These are phyloP conservation scores for Waitea zeae DNA, from an alignment of 1,284 basidiomycete species.

Conservation along the genomic window DNA sequence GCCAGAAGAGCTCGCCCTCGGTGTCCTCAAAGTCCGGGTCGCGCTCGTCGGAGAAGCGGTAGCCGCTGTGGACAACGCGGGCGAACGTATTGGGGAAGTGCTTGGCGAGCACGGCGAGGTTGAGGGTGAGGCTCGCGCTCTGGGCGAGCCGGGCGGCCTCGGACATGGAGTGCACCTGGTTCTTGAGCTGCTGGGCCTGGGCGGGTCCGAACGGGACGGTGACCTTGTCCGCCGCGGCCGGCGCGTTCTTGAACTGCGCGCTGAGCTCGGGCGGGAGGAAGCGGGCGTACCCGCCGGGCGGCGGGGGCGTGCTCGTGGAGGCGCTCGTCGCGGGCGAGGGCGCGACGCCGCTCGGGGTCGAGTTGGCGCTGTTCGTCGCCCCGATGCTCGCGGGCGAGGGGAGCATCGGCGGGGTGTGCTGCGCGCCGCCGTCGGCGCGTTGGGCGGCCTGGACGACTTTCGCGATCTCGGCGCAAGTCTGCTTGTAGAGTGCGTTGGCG, in stretches of 20 bases:
- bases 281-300: not conserved
- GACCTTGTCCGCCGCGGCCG: constrained; percentile 1
- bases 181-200: not conserved
- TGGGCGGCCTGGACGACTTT: not conserved
- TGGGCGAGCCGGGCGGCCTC: constrained; percentile 26
- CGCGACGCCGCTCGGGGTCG: constrained; percentile 34
- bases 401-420: constrained; percentile 35
- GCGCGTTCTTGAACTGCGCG: constrained; percentile 13
- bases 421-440: not conserved
- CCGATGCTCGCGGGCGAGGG: constrained; percentile 53
- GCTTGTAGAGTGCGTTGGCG: constrained; percentile 20
- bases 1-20: constrained; percentile 68
- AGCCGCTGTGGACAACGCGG: constrained; percentile 46
- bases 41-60: constrained; percentile 44
- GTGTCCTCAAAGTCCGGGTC: constrained; percentile 68
- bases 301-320: not conserved
- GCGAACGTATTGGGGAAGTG: constrained; percentile 59
- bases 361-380: constrained; percentile 48
- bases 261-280: not conserved
- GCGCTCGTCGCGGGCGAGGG: not conserved
- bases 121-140: constrained; percentile 34
- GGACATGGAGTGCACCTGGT: constrained; percentile 18
- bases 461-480: not conserved
- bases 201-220: not conserved
- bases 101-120: constrained; percentile 40